phyloP scores from a whole-genome alignment of 163 green algal species.

The Chlorella variabilis region DNA sequence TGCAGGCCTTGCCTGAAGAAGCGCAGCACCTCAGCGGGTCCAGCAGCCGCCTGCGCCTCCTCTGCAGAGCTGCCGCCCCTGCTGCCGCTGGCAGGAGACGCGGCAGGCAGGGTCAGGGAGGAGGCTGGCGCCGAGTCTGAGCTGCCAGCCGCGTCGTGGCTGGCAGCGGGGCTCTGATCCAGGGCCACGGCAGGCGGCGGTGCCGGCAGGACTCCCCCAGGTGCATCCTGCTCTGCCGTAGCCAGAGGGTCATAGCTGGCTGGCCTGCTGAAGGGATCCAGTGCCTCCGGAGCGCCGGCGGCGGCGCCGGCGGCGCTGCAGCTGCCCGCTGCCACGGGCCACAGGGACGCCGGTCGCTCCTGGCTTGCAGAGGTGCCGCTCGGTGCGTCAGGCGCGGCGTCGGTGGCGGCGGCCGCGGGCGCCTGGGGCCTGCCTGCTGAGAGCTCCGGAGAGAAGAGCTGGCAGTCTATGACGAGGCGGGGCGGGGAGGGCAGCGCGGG shows the following conservation, averaged over 20 bases:
- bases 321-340: neutral
- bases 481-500: neutral
- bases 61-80: neutral
- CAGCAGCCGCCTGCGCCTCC: too few species aligned
- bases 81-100: too few species aligned
- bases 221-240: neutral
- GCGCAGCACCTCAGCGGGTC: neutral
- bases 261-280: conserved; percentile 5
- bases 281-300: neutral
- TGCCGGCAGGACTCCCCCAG: neutral
- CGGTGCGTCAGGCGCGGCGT: too few species aligned
- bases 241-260: conserved; percentile 1
- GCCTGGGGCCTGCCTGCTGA: too few species aligned
- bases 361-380: too few species aligned
- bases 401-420: too few species aligned
- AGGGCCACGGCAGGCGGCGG: neutral
- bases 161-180: too few species aligned
- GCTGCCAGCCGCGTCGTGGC: too few species aligned
- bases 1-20: neutral
- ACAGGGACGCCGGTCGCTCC: too few species aligned
- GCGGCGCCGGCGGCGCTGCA: neutral
- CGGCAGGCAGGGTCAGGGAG: too few species aligned
- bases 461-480: neutral
- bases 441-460: neutral
- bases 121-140: too few species aligned